Evolutionary conservation across 2,329 filamentous ascomycete genomes (phyloP), one percentile per base, ranked within the genome.

Genomic region (Alternaria conjuncta): DNA sequence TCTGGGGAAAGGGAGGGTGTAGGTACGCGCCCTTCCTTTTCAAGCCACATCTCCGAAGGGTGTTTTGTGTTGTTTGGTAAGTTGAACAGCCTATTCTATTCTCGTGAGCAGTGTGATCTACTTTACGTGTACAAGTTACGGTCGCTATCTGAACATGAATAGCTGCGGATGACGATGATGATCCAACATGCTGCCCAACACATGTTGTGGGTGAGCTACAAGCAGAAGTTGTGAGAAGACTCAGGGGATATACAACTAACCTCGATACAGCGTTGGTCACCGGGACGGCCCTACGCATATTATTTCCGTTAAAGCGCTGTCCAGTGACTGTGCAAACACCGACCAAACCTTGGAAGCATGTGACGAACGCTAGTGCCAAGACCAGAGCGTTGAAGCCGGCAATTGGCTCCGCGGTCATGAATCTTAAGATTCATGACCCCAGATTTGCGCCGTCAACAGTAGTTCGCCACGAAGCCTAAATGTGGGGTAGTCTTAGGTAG

Each of bases 221-320:
- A 53, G 50, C 30, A 63, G 20, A 49, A 30, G 30, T 44, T 32
- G 47, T 61, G 47, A 55, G 28, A n/a, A 53, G 30, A 56, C 44
- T 32, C 15, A 60, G 62, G 60, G 66, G 66, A 58, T 56, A 60
- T 61, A 50, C 63, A 54, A 57, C 72, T 75, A 77, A 60, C 61
- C 71, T 63, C 25, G 58, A 72, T 72, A 55, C 60, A 71, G 69
- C 59, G 60, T 64, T 69, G 61, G 72, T 78, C 75, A 77, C 71
- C 71, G 73, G 73, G 64, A 71, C 71, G 68, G 74, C 70, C 67
- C 68, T 69, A 68, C 59, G 64, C 58, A 51, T 55, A 65, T 71
- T 63, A 72, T 69, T 63, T 65, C 67, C 65, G 66, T 64, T 64
- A 51, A 46, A 63, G 57, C 50, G 59, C 55, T 46, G 49, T 61